Evolutionary conservation across 495 filamentous ascomycete species (phyloP), one percentile per base, ranked within the genome.

Genomic region (Lichina pygmaea): DNA sequence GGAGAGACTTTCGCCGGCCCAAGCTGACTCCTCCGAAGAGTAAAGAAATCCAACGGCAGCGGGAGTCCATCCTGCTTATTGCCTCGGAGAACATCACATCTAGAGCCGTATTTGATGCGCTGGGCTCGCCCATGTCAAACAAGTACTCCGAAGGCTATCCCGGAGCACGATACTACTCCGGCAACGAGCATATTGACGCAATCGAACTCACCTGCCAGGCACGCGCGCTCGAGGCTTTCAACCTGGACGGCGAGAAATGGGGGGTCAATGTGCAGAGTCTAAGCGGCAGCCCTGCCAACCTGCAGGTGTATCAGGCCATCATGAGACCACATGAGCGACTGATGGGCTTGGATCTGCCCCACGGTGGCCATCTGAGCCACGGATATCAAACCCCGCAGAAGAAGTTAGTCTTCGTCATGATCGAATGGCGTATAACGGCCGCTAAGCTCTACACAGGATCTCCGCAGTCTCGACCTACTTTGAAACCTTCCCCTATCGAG

Each of bases 111-210:
- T 86, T 81, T 65, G 82, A 89, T 64, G 81, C 82, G 51, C 72
- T 89, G 44, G 81, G 82, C 51, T 84, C 81, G 37, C 78, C 80
- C 55, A 86, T 86, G 81, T 85, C 78, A 56, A 86, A 99, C 74
- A 99, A 99, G 68, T 99, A 99, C 73, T 92, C 83, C 4, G 89
- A 99, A 68, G 89, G 89, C 54, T 93, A 93, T 64, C 91, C 91
- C 55, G 89, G 89, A 55, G 89, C 91, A 42, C 78, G 89, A 60
- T 99, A 99, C 72, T 99, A 99, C 59, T 91, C 91, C 60, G 89
- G 89, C 53, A 99, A 95, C 67, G 75, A 99, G 68, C 83, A 93
- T 70, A 99, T 99, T 49, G 89, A 99, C 61, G 67, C 76, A 58
- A 84, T 94, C 57, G 89, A 99, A 70, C 70, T 80, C 48, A 84